Evolutionary conservation across 2,329 filamentous ascomycete species (phyloP).

Genomic region (Colletotrichum simmondsii): DNA sequence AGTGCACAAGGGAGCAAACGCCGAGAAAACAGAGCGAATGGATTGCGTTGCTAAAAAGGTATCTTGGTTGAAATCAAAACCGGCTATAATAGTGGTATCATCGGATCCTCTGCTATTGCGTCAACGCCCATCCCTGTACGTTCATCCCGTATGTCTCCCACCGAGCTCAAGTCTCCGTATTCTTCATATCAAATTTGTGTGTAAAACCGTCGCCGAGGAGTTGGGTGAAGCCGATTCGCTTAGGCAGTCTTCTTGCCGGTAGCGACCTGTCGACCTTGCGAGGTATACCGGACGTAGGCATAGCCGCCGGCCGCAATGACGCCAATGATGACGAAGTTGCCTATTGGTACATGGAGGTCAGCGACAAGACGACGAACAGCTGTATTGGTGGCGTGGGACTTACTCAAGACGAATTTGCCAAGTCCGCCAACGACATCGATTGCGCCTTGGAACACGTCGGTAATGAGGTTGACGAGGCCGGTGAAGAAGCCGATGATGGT

Average conservation of each 20-base stretch:
- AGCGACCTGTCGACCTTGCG: slow-evolving; percentile 42
- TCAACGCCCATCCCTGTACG: neutral
- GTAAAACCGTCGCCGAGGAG: neutral
- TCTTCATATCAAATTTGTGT: neutral
- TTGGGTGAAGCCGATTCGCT: neutral
- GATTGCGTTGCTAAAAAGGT: neutral
- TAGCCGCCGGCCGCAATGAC: slow-evolving; percentile 44
- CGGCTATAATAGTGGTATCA: neutral
- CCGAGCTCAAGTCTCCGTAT: neutral
- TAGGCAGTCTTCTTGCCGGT: slow-evolving; percentile 43
- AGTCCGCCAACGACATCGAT: slow-evolving; percentile 51
- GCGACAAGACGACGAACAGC: neutral
- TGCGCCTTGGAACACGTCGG: slow-evolving; percentile 47
- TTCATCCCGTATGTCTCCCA: neutral
- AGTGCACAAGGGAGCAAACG: neutral
- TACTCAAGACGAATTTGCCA: slow-evolving; percentile 52
- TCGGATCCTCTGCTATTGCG: neutral
- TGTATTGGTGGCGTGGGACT: slow-evolving; percentile 23
- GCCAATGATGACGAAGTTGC: slow-evolving; percentile 50
- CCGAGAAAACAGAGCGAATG: neutral
- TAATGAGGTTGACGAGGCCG: slow-evolving; percentile 48
- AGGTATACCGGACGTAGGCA: slow-evolving; percentile 47
- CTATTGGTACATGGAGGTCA: slow-evolving; percentile 35
- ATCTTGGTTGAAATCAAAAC: neutral
- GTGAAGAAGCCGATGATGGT: slow-evolving; percentile 49